Base-by-base conservation (phyloP, 345 rosid species). In the Angophora floribunda region DNA sequence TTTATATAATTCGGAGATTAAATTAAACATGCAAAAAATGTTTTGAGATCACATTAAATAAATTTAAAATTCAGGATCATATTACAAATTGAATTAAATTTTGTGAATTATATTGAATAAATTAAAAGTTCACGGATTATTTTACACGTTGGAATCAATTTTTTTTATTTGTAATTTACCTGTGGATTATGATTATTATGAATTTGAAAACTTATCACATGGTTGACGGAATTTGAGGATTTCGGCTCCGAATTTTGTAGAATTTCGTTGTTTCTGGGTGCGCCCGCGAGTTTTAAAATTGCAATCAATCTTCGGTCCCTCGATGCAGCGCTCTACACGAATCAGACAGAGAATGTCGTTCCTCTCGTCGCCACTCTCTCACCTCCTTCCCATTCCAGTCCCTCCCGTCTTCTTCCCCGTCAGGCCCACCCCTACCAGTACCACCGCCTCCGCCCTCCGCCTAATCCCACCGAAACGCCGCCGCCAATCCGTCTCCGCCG, bases 381-480 rank as follows among this genome's bases (percentile, higher is more conserved):
- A 41, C 49, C 84, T 36, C 49, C 49, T 75, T 32, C 44, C 45
- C 24, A 9, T 70, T 32, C 32, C 79, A 17, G 17, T 15, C 44
- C 45, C 45, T 67, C 79, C 79, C 2, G 16, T 8, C 80, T 32
- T 36, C 13, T 32, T 41, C 17, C 36, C 75, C 75, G 12, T n/a
- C 75, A 13, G 75, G 13, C 36, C 36, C 36, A 3, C 36, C 75
- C 36, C 36, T 6, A 10, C 63, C 44, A 16, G 47, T 14, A n/a
- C 49, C 61, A 2, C 67, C 67, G 67, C 82, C 49, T 17, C 47
- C 49, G 28, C 26, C 15, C 84, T 75, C 84, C 89, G 89, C 78
- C 90, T 85, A 15, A 59, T 14, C 65, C 85, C 87, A 78, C 88
- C 55, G 90, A 86, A 53, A 92, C 88, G 32, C 75, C 78, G 7